Percentiles rank a stretch among this genome's conserved stretches.
These are phyloP conservation scores for Fusarium nygamai DNA, from an alignment of 2,329 filamentous ascomycete genomes.

Conservation along the genomic window DNA sequence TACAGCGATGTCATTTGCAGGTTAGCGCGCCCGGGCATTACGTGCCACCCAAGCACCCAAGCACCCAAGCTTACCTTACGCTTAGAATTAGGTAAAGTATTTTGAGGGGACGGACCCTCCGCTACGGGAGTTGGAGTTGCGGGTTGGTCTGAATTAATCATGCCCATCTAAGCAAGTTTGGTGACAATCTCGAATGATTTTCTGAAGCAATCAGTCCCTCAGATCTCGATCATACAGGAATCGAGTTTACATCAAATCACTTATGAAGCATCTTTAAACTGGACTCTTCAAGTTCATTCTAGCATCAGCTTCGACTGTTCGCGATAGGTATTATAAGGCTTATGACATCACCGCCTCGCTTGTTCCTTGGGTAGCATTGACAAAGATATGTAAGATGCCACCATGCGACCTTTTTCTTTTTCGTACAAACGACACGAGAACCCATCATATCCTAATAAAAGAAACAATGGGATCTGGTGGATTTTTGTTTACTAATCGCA, in stretches of 20 bases:
- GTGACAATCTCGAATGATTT: neutral
- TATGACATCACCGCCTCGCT: slow-evolving; percentile 4
- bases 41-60: neutral
- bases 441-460: slow-evolving; percentile 13
- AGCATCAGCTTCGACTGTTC: neutral
- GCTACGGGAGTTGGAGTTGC: neutral
- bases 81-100: neutral
- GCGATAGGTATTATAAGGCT: neutral
- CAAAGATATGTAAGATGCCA: neutral
- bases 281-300: neutral
- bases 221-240: slow-evolving; percentile 16
- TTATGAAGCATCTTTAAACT: slow-evolving; percentile 23
- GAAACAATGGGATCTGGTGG: neutral
- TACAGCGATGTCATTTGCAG: neutral
- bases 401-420: neutral
- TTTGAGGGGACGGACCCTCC: neutral
- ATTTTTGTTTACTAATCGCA: neutral
- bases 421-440: slow-evolving; percentile 21
- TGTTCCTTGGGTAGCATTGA: neutral
- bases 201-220: neutral
- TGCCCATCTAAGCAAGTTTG: slow-evolving; percentile 23
- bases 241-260: slow-evolving; percentile 4
- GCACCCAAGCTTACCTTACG: neutral
- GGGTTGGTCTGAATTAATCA: slow-evolving; percentile 22
- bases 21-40: neutral